Conservation (phyloP, 306 rosid genomes). For the Dryas alaskensis region DNA sequence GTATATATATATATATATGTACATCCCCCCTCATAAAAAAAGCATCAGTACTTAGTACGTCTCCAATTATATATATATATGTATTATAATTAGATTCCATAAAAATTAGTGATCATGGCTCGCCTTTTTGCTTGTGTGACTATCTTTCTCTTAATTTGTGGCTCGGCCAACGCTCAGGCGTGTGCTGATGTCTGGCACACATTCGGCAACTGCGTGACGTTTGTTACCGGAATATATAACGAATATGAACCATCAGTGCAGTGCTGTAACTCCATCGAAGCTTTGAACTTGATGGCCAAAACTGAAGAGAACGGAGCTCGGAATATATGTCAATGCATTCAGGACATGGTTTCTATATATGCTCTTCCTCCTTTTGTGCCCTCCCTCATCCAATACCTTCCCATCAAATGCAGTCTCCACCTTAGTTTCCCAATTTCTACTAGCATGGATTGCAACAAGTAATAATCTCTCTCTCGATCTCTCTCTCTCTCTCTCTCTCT, state of each 20-base stretch:
- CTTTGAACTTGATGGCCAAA: slow-evolving; percentile 3
- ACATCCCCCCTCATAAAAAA: too few relatives aligned
- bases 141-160: not conserved
- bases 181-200: not conserved
- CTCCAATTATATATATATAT: not conserved
- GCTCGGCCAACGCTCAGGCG: not conserved
- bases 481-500: slow-evolving; percentile 9
- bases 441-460: slow-evolving; percentile 13
- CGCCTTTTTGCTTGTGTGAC: not conserved
- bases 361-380: not conserved
- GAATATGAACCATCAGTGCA: not conserved
- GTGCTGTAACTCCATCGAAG: not conserved
- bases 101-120: not conserved
- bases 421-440: slow-evolving; percentile 13
- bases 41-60: too few relatives aligned
- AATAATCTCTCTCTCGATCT: not conserved
- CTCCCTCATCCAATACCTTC: slow-evolving; percentile 4
- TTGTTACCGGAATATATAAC: not conserved
- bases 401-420: not conserved
- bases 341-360: not conserved
- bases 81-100: not conserved
- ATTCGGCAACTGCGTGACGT: not conserved
- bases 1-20: too few relatives aligned
- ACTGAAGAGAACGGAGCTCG: not conserved
- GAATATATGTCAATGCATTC: not conserved